Evolutionary conservation across 306 rosid species (phyloP).

Genomic region (Ochetophila trinervis): DNA sequence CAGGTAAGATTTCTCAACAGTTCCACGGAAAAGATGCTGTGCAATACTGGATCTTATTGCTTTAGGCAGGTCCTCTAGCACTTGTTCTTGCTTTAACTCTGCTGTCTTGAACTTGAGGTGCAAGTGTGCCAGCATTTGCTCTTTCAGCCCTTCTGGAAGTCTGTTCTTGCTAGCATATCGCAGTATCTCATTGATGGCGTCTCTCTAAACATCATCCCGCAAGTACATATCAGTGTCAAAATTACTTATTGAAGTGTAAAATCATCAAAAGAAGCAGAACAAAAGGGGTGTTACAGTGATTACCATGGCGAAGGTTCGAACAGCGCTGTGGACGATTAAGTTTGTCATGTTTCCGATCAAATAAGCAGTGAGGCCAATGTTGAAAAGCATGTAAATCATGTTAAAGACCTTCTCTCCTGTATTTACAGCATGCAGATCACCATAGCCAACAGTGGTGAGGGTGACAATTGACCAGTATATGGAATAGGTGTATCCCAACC

Average conservation of each 20-base stretch:
- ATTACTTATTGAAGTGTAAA: not conserved
- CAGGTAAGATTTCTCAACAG: constrained; percentile 56
- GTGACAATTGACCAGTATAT: constrained; percentile 82
- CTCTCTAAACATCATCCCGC: constrained; percentile 41
- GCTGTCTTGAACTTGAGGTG: constrained; percentile 84
- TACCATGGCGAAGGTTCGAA: constrained; percentile 62
- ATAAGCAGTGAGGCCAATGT: constrained; percentile 85
- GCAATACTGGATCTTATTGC: constrained; percentile 74
- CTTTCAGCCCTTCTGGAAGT: constrained; percentile 77
- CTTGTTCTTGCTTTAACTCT: constrained; percentile 78
- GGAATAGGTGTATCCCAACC: constrained; percentile 68
- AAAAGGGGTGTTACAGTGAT: not conserved
- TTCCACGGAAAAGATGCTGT: constrained; percentile 62
- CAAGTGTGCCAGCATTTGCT: constrained; percentile 77
- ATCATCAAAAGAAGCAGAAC: not conserved
- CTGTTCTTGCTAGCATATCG: constrained; percentile 70
- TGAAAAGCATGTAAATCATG: constrained; percentile 73
- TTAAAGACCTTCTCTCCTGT: constrained; percentile 63
- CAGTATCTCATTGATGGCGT: constrained; percentile 59
- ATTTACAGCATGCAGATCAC: constrained; percentile 83
- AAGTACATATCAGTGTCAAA: not conserved
- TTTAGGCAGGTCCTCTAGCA: constrained; percentile 63
- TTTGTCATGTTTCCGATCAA: constrained; percentile 87
- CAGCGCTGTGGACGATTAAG: constrained; percentile 71
- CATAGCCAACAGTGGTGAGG: constrained; percentile 86